Conservation (phyloP, 805 yeast genomes). For the Cyberlindnera misumaiensis region DNA sequence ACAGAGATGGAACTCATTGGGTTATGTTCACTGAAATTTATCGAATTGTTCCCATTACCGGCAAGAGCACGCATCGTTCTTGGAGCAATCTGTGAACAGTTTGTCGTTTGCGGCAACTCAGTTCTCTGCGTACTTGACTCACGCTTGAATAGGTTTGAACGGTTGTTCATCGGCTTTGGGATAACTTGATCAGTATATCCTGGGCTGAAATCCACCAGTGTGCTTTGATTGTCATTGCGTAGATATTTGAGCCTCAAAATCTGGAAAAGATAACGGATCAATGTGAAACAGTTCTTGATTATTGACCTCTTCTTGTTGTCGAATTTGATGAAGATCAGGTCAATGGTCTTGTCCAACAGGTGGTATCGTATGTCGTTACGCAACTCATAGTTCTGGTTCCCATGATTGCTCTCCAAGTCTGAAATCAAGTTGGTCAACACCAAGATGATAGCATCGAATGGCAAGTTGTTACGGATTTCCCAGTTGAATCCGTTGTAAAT, state of each 20-base stretch:
- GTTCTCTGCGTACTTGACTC: background rate
- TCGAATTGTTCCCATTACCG: conserved; percentile 12
- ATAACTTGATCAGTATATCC: conserved; percentile 22
- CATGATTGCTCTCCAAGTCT: conserved; percentile 34
- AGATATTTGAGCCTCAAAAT: conserved; percentile 24
- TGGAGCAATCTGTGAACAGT: conserved; percentile 28
- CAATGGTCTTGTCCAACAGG: conserved; percentile 25
- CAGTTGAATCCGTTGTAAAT: conserved; percentile 51
- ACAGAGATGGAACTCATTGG: conserved; percentile 18
- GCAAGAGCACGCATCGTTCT: conserved; percentile 25
- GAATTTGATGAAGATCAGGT: conserved; percentile 26
- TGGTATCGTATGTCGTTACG: conserved; percentile 29
- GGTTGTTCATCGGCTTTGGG: conserved; percentile 20
- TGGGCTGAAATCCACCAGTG: conserved; percentile 19
- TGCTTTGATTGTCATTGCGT: conserved; percentile 15
- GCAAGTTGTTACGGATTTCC: conserved; percentile 56
- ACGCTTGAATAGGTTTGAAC: conserved; percentile 12
- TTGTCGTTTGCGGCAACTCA: conserved; percentile 17
- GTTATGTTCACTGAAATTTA: conserved; percentile 14
- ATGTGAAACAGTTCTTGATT: conserved; percentile 26
- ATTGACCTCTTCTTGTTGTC: conserved; percentile 28
- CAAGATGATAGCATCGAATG: conserved; percentile 50
- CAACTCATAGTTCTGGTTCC: conserved; percentile 22
- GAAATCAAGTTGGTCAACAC: conserved; percentile 46
- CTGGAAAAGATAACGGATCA: conserved; percentile 27